phyloP scores from a whole-genome alignment of 345 rosid species.

The Dimocarpus longan region DNA sequence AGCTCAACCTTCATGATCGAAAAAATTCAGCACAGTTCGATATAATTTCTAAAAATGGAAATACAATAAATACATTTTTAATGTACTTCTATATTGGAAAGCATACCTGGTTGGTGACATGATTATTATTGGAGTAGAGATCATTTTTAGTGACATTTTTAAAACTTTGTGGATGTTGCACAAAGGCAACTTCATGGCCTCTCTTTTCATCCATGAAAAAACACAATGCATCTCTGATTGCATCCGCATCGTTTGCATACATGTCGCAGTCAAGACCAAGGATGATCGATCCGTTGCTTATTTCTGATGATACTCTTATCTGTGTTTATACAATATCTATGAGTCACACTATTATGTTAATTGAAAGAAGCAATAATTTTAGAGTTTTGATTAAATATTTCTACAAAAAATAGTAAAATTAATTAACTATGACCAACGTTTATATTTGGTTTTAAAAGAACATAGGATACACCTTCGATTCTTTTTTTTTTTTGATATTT shows the following conservation, averaged over 20 bases:
- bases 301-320: constrained; percentile 55
- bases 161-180: constrained; percentile 44
- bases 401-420: too few species aligned
- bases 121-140: constrained; percentile 25
- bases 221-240: constrained; percentile 49
- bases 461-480: too few species aligned
- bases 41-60: not conserved
- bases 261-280: constrained; percentile 55
- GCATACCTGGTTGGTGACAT: constrained; percentile 24
- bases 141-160: constrained; percentile 42
- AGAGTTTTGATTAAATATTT: too few species aligned
- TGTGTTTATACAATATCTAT: constrained; percentile 6
- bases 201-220: constrained; percentile 51
- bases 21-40: not conserved
- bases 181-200: constrained; percentile 42
- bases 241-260: constrained; percentile 47
- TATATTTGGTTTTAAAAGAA: too few species aligned
- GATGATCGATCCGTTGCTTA: constrained; percentile 45
- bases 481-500: too few species aligned
- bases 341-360: not conserved
- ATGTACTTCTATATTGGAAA: not conserved
- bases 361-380: too few species aligned
- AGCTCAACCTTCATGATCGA: constrained; percentile 31
- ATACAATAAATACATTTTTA: too few species aligned
- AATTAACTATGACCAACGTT: too few species aligned